Evolutionary conservation across 176 grass and related monocot genomes (phyloP).

Genomic region (Aechmea fasciata): DNA sequence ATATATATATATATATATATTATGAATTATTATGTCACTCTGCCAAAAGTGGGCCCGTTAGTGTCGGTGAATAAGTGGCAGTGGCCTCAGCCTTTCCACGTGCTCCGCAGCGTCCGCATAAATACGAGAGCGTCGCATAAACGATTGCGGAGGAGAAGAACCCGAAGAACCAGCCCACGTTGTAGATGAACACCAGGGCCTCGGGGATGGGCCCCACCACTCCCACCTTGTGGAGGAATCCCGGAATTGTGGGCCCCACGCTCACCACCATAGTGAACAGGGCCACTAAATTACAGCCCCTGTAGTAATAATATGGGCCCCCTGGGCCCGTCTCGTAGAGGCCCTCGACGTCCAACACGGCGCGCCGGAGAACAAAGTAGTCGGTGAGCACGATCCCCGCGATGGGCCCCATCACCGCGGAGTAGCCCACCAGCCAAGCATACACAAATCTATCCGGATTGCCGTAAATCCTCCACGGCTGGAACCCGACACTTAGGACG

Average conservation of each 20-base stretch:
- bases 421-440: slow-evolving; percentile 38
- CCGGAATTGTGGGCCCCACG: slow-evolving; percentile 20
- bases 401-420: slow-evolving; percentile 26
- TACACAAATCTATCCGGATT: slow-evolving; percentile 33
- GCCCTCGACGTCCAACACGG: slow-evolving; percentile 18
- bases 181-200: slow-evolving; percentile 23
- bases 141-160: slow-evolving; percentile 18
- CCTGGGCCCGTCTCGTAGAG: slow-evolving; percentile 16
- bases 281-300: slow-evolving; percentile 29
- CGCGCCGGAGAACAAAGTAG: slow-evolving; percentile 24
- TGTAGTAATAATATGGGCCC: slow-evolving; percentile 33
- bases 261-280: slow-evolving; percentile 20
- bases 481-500: slow-evolving; percentile 20
- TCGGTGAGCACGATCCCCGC: slow-evolving; percentile 24
- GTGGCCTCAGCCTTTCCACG: too few relatives aligned
- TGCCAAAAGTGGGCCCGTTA: too few relatives aligned
- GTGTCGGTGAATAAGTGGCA: too few relatives aligned
- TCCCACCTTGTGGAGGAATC: slow-evolving; percentile 32
- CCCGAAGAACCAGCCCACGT: slow-evolving; percentile 31
- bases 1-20: too few relatives aligned
- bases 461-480: slow-evolving; percentile 32
- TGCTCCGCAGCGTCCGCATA: background rate
- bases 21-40: too few relatives aligned
- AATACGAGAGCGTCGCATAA: slow-evolving; percentile 23
- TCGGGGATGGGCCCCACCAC: background rate